Evolutionary conservation across 2,329 filamentous ascomycete species (phyloP), one percentile per base, ranked within the genome.

Genomic region (Neonectria neomacrospora): DNA sequence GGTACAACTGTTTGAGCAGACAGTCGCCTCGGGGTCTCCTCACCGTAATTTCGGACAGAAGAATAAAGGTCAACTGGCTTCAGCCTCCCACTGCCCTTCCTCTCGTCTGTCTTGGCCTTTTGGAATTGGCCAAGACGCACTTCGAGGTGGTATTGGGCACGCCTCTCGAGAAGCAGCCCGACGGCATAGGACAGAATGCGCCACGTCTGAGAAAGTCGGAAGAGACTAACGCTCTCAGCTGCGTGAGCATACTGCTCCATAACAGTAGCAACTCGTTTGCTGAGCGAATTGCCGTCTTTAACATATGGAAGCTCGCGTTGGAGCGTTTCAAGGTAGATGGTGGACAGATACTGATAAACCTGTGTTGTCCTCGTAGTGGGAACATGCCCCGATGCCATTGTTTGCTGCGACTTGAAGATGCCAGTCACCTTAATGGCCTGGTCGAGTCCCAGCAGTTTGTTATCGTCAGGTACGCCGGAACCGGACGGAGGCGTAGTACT

Each of bases 161-260:
- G 81, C 30, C 83, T 80, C 16, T 78, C 78, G 2, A 90, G 79
- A 1, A 90, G 78, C 12, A 88, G 74, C 20, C 80, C 77, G 67
- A 88, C 83, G 10, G 84, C 84, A 69, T 86, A 89, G 0, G 84
- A 83, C 20, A 90, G 72, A 12, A 90, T 81, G 30, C 87, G 83
- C 88, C 88, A 90, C 1, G 87, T 88, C 71, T 90, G 88, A 5
- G 88, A 86, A 0, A 90, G 79, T 1, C 88, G 82, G 71, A 86
- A 90, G 51, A 86, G 80, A 32, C 82, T 83, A 20, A 85, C 83
- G 3, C 77, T 78, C 67, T 90, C 86, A 2, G 88, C 86, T n/a
- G 85, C 83, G 23, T 76, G 78, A 3, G 87, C 87, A 69, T 85
- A 90, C 37, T 82, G 78, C 64, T 88, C 85, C 64, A 89, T 78